These are phyloP conservation scores for Tulasnella sp. DNA, from an alignment of 768 basidiomycete species.

Conservation along the genomic window DNA sequence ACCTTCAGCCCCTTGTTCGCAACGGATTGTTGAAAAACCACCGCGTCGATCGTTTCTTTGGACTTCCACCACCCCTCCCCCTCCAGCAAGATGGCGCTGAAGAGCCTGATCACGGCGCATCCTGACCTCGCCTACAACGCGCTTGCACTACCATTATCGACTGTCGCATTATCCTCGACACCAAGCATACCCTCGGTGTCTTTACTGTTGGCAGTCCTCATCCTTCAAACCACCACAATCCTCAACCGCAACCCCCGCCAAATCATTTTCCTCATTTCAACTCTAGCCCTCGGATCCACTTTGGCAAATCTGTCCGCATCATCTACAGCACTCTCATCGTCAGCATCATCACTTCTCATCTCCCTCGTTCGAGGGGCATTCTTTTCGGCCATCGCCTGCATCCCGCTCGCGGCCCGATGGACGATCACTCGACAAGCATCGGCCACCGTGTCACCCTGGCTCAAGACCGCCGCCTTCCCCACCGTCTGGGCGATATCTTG, in stretches of 20 bases:
- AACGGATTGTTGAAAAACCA: background rate
- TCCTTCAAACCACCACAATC: background rate
- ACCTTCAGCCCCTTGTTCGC: background rate
- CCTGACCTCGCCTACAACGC: background rate
- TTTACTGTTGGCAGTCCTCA: background rate
- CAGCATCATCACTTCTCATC: background rate
- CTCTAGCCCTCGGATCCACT: slow-evolving; percentile 7
- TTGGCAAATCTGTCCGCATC: background rate
- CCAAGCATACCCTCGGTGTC: background rate
- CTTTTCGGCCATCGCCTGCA: background rate
- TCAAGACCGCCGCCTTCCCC: slow-evolving; percentile 18
- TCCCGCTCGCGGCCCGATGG: background rate
- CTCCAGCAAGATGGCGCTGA: background rate
- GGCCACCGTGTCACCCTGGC: background rate
- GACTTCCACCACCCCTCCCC: background rate
- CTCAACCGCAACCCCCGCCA: background rate
- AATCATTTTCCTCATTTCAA: background rate
- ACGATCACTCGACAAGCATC: background rate
- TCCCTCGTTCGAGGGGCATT: background rate
- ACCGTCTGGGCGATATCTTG: slow-evolving; percentile 38
- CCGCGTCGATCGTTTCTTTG: background rate
- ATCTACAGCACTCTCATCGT: slow-evolving; percentile 3
- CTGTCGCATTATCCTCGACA: background rate
- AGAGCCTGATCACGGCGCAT: background rate
- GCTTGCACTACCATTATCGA: background rate